Evolutionary conservation across 2,329 filamentous ascomycete genomes (phyloP).

Genomic region (Claviceps maximensis): DNA sequence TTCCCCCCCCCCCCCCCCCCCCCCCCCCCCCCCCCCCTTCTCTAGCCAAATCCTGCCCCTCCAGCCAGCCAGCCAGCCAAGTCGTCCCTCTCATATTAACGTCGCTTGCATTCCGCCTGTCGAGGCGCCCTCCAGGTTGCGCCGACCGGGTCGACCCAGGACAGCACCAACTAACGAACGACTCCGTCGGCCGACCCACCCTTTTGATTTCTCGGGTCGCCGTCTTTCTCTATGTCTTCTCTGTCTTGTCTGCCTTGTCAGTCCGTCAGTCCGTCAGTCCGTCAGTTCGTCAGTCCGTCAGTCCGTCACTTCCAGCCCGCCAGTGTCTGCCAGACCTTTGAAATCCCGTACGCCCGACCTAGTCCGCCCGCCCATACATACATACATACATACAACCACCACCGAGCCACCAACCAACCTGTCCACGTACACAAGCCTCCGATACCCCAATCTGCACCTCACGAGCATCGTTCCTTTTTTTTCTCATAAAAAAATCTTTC

Average conservation of each 20-base stretch:
- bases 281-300: too few relatives aligned
- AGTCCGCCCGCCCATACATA: not conserved
- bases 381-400: not conserved
- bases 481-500: not conserved
- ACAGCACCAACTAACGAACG: not conserved
- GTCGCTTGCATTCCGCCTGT: not conserved
- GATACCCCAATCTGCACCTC: not conserved
- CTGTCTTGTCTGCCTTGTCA: not conserved
- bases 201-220: not conserved
- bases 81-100: not conserved
- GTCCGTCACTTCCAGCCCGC: too few relatives aligned
- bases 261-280: too few relatives aligned
- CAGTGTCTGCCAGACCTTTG: not conserved
- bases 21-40: not conserved
- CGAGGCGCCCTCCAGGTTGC: not conserved
- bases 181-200: constrained; percentile 3
- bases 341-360: not conserved
- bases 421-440: not conserved
- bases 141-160: not conserved
- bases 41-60: not conserved
- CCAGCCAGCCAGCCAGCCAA: not conserved
- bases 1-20: not conserved
- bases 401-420: not conserved
- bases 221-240: not conserved
- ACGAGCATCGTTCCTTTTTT: not conserved